phyloP scores from a whole-genome alignment of 352 stramenopile genomes.

The Phytophthora ohioensis region DNA sequence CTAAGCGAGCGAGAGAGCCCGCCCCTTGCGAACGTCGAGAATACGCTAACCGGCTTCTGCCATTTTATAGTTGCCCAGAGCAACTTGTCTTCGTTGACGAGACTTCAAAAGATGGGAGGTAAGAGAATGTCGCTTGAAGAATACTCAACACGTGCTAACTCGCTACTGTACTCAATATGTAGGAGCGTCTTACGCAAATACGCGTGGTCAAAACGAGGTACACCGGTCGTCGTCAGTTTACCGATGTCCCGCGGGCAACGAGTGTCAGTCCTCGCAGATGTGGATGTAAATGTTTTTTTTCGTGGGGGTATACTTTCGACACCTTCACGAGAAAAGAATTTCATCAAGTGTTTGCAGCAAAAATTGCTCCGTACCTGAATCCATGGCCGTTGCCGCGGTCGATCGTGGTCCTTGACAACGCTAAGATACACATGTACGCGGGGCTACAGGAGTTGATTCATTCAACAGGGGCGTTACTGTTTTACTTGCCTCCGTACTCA shows the following conservation, averaged over 20 bases:
- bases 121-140: no score
- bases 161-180: no score
- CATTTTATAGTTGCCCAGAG: no score
- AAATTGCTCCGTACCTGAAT: constrained; percentile 38
- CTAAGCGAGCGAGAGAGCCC: constrained; percentile 18
- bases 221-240: constrained; percentile 24
- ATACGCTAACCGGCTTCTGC: no score
- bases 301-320: constrained; percentile 22
- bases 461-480: constrained; percentile 15
- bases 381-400: constrained; percentile 36
- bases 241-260: constrained; percentile 14
- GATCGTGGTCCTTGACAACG: constrained; percentile 44
- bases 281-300: constrained; percentile 21
- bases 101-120: no score
- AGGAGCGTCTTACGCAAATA: no score
- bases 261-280: neutral
- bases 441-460: constrained; percentile 18
- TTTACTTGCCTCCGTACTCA: constrained; percentile 37
- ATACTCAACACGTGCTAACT: no score
- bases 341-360: constrained; percentile 26
- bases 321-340: constrained; percentile 39
- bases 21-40: neutral
- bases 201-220: neutral
- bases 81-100: no score
- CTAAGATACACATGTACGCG: constrained; percentile 42